Conservation (phyloP, 2,329 filamentous ascomycete species). For the Myrmaecium sp. region DNA sequence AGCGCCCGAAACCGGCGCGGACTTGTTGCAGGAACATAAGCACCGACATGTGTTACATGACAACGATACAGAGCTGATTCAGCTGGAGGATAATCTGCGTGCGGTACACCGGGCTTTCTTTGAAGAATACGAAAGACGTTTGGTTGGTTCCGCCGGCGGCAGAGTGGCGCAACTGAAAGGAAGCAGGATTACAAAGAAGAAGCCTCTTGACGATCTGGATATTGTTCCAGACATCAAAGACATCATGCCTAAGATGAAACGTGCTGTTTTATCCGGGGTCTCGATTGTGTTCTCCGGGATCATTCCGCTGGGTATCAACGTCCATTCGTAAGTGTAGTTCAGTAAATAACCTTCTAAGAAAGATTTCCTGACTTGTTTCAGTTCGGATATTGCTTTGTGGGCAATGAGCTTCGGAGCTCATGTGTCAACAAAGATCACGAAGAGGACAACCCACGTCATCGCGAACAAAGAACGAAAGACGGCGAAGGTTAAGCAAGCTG, state of each 20-base stretch:
- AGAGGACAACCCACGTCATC: slow-evolving; percentile 50
- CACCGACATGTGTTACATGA: slow-evolving; percentile 65
- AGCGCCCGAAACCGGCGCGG: slow-evolving; percentile 26
- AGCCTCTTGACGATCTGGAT: slow-evolving; percentile 30
- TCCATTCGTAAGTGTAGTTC: slow-evolving; percentile 35
- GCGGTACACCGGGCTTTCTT: slow-evolving; percentile 68
- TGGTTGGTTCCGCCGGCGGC: slow-evolving; percentile 24
- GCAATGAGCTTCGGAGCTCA: slow-evolving; percentile 70
- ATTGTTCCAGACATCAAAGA: slow-evolving; percentile 70
- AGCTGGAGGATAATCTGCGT: slow-evolving; percentile 60
- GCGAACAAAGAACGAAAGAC: slow-evolving; percentile 58
- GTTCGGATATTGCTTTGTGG: slow-evolving; percentile 74
- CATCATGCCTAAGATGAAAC: slow-evolving; percentile 72
- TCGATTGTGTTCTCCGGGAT: slow-evolving; percentile 82
- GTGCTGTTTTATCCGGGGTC: slow-evolving; percentile 53
- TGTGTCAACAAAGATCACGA: slow-evolving; percentile 40
- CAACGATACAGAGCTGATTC: slow-evolving; percentile 66
- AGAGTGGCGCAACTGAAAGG: slow-evolving; percentile 33
- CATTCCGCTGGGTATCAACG: slow-evolving; percentile 64
- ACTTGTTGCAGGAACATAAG: slow-evolving; percentile 20
- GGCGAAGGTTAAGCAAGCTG: slow-evolving; percentile 78
- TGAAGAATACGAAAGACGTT: slow-evolving; percentile 53
- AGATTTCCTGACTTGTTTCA: slow-evolving; percentile 14
- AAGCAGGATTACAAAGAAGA: slow-evolving; percentile 33
- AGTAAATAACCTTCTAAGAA: slow-evolving; percentile 13